phyloP scores from a whole-genome alignment of 768 basidiomycete species.

The Ramaria sp. region DNA sequence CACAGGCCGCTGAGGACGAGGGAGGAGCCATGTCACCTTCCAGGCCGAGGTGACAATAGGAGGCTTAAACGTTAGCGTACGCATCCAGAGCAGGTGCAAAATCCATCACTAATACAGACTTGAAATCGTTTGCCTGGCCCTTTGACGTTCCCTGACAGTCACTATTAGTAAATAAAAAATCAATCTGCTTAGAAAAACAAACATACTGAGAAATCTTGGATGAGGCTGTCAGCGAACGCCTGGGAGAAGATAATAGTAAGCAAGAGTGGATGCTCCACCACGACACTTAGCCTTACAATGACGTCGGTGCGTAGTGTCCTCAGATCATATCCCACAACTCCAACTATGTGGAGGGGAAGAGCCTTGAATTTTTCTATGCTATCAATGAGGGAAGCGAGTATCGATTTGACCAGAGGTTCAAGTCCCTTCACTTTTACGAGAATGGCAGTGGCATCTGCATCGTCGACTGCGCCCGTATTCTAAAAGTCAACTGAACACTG shows the following conservation, averaged over 20 bases:
- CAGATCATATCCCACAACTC: not conserved
- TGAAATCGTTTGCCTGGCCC: not conserved
- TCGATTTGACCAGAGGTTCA: not conserved
- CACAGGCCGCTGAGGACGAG: not conserved
- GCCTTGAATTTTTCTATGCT: not conserved
- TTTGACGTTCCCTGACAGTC: too few relatives aligned
- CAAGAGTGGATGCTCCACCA: too few relatives aligned
- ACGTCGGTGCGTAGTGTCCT: not conserved
- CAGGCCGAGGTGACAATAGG: not conserved
- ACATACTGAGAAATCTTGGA: too few relatives aligned
- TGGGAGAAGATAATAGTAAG: too few relatives aligned
- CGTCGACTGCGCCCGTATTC: not conserved
- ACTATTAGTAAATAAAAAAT: too few relatives aligned
- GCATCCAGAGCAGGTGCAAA: slow-evolving; percentile 4
- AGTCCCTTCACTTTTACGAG: not conserved
- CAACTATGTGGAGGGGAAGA: too few relatives aligned
- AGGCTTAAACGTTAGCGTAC: slow-evolving; percentile 2
- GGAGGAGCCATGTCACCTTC: not conserved
- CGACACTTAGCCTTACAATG: not conserved
- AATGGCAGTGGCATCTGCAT: slow-evolving; percentile 2
- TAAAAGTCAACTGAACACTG: too few relatives aligned
- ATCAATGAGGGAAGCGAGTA: not conserved
- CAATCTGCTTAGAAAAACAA: too few relatives aligned
- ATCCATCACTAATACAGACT: not conserved
- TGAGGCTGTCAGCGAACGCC: too few relatives aligned